Conservation (phyloP, 2,329 filamentous ascomycete species). For the Rugonectria rugulosa region DNA sequence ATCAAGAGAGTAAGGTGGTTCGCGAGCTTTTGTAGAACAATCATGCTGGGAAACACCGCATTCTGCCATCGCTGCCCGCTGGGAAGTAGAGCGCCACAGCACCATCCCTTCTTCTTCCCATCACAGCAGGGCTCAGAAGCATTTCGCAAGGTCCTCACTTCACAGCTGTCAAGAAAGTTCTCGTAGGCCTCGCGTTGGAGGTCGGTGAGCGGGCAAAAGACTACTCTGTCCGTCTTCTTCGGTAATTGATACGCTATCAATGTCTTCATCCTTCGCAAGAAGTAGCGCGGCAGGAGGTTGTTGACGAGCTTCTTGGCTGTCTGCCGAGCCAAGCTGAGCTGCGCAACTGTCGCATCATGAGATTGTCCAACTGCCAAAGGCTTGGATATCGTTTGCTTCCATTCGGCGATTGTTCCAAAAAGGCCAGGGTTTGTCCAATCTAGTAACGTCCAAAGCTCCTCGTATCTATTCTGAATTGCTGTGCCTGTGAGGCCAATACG, state of each 20-base stretch:
- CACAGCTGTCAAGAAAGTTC: slow-evolving; percentile 74
- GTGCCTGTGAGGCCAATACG: slow-evolving; percentile 94
- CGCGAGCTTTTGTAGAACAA: slow-evolving; percentile 83
- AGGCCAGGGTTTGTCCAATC: slow-evolving; percentile 94
- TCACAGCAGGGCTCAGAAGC: slow-evolving; percentile 74
- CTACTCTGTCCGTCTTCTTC: slow-evolving; percentile 91
- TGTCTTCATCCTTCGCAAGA: slow-evolving; percentile 90
- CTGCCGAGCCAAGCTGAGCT: slow-evolving; percentile 81
- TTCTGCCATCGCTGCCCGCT: slow-evolving; percentile 74
- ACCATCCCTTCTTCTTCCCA: slow-evolving; percentile 76
- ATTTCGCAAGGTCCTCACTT: slow-evolving; percentile 72
- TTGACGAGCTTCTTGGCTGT: slow-evolving; percentile 86
- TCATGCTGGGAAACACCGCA: slow-evolving; percentile 85
- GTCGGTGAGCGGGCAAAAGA: slow-evolving; percentile 91
- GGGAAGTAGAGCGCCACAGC: slow-evolving; percentile 70
- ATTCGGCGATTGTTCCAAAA: slow-evolving; percentile 71
- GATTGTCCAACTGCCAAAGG: slow-evolving; percentile 89
- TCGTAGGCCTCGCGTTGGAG: slow-evolving; percentile 85
- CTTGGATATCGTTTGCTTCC: slow-evolving; percentile 79
- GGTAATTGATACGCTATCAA: slow-evolving; percentile 92
- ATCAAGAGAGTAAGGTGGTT: slow-evolving; percentile 93
- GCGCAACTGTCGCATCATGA: slow-evolving; percentile 84
- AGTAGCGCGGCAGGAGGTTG: slow-evolving; percentile 88
- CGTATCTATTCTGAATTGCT: slow-evolving; percentile 97
- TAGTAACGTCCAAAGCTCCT: slow-evolving; percentile 93